Percentiles rank a stretch among this genome's conserved stretches.
Conservation (phyloP, 2,329 filamentous ascomycete genomes). For the Rhexocercosporidium sp. region DNA sequence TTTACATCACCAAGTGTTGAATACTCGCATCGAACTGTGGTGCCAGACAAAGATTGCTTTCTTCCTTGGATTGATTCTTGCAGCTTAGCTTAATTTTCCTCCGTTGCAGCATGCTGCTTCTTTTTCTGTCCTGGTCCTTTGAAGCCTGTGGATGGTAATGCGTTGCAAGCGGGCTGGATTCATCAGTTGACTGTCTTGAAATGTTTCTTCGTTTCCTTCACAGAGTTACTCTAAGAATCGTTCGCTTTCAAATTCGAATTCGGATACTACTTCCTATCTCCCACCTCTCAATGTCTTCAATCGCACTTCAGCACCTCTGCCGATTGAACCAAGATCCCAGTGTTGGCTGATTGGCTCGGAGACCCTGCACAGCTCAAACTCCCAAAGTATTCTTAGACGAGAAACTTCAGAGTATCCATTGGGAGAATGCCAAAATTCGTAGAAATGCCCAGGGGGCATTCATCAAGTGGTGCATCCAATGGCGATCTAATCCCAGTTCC, state of each 20-base stretch:
- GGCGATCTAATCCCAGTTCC: not conserved
- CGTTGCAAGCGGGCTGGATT: not conserved
- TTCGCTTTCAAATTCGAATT: not conserved
- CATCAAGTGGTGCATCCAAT: not conserved
- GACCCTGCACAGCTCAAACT: not conserved
- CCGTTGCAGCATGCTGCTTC: too few relatives aligned
- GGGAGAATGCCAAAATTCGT: not conserved
- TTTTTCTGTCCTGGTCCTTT: too few relatives aligned
- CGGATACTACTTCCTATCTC: not conserved
- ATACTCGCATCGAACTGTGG: not conserved
- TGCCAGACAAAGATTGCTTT: too few relatives aligned
- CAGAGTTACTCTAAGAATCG: not conserved
- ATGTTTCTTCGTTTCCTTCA: not conserved
- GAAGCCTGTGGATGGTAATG: too few relatives aligned
- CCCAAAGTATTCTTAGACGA: not conserved
- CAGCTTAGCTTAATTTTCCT: too few relatives aligned
- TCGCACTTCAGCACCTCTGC: not conserved
- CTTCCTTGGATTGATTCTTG: too few relatives aligned
- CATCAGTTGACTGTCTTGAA: too few relatives aligned
- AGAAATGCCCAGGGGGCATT: not conserved
- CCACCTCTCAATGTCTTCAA: not conserved
- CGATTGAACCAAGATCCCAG: not conserved
- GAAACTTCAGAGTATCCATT: not conserved
- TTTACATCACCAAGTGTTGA: conserved; percentile 42
- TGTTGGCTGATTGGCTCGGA: not conserved